A percentile compares a stretch with the other conserved stretches of the same genome.
Evolutionary conservation across 2,329 filamentous ascomycete species (phyloP).

Genomic region (Alternaria brassicicola): DNA sequence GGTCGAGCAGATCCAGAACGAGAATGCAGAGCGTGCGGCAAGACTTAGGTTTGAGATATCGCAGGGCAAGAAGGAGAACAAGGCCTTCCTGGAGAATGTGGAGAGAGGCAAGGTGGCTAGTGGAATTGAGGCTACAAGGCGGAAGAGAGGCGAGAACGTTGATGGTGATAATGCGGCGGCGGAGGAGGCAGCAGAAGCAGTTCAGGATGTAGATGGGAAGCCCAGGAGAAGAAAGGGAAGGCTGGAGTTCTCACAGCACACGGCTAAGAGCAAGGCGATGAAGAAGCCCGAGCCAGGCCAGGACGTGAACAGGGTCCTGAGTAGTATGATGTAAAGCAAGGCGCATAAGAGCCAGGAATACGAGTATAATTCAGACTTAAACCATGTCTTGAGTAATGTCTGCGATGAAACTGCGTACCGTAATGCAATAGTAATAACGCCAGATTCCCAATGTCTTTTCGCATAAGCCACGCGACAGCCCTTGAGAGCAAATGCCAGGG

Average conservation of each 20-base stretch:
- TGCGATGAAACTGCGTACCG: neutral
- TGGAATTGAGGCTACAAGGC: constrained; percentile 61
- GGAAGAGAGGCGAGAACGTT: constrained; percentile 56
- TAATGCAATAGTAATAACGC: neutral
- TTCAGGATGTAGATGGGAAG: constrained; percentile 42
- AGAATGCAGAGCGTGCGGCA: constrained; percentile 79
- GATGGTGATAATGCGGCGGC: constrained; percentile 28
- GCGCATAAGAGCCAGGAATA: constrained; percentile 16
- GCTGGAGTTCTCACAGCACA: constrained; percentile 71
- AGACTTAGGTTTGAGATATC: constrained; percentile 79
- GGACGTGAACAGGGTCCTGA: constrained; percentile 44
- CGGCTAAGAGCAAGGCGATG: constrained; percentile 53
- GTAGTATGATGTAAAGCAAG: constrained; percentile 44
- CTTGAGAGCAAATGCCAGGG: constrained; percentile 24
- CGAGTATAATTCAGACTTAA: neutral
- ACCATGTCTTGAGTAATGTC: neutral
- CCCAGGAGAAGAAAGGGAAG: constrained; percentile 34
- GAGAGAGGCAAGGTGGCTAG: constrained; percentile 79
- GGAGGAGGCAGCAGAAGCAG: constrained; percentile 16
- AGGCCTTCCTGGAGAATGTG: constrained; percentile 78
- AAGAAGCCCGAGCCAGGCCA: constrained; percentile 42
- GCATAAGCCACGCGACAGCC: constrained; percentile 10
- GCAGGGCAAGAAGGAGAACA: constrained; percentile 78
- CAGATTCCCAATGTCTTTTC: neutral
- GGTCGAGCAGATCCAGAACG: constrained; percentile 78